Conservation (phyloP, 2,329 filamentous ascomycete species). For the Clarireedia hainanense region DNA sequence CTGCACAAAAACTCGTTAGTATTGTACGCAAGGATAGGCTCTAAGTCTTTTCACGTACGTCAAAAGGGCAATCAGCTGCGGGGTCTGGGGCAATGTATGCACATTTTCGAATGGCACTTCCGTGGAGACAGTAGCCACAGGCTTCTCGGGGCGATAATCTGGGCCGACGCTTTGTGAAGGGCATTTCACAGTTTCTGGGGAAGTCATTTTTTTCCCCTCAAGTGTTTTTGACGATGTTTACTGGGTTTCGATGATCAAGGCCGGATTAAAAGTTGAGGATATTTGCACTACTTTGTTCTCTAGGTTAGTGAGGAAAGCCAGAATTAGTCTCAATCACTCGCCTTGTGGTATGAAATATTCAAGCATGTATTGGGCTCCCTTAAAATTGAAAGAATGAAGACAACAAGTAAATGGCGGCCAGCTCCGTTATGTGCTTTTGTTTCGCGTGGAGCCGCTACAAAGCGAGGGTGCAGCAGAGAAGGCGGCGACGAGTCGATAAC, state of each 20-base stretch:
- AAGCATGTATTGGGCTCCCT: background rate
- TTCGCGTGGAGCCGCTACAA: constrained; percentile 1
- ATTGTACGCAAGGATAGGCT: background rate
- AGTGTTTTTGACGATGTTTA: background rate
- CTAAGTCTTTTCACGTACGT: constrained; percentile 57
- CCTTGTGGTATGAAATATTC: background rate
- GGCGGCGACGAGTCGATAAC: constrained; percentile 2
- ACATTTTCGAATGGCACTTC: constrained; percentile 78
- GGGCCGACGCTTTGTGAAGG: constrained; percentile 62
- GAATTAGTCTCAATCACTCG: background rate
- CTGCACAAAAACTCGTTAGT: constrained; percentile 38
- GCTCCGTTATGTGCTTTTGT: background rate
- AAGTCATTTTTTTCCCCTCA: background rate
- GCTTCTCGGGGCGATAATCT: constrained; percentile 70
- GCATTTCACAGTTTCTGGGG: constrained; percentile 3
- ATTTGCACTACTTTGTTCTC: background rate
- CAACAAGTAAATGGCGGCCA: constrained; percentile 1
- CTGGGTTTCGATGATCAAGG: background rate
- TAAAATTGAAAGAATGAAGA: constrained; percentile 3
- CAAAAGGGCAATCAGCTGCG: constrained; percentile 91
- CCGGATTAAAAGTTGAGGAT: background rate
- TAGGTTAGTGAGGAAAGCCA: background rate
- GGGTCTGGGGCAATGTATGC: constrained; percentile 82
- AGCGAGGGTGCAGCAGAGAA: constrained; percentile 1
- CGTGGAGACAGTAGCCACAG: constrained; percentile 81